Evolutionary conservation across 345 rosid genomes (phyloP).

Genomic region (Syzygium oleosum): DNA sequence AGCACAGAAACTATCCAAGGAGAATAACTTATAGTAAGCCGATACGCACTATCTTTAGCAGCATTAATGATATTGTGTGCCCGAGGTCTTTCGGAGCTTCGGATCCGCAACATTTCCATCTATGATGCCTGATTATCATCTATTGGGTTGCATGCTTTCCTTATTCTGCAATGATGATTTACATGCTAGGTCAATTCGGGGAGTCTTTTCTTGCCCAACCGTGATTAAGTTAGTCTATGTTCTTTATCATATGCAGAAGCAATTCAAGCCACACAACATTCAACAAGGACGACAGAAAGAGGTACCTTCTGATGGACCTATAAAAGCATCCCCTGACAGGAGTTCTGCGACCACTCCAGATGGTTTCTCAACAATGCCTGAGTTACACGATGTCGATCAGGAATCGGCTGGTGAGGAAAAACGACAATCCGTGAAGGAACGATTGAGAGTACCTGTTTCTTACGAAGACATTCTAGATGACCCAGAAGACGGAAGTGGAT

Average conservation of each 20-base stretch:
- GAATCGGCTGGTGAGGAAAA: conserved; percentile 24
- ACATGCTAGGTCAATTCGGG: not conserved
- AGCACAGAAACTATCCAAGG: not conserved
- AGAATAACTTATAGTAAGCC: not conserved
- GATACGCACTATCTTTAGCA: not conserved
- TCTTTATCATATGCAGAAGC: conserved; percentile 47
- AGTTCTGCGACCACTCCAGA: conserved; percentile 5
- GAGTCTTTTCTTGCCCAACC: not conserved
- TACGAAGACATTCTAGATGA: conserved; percentile 47
- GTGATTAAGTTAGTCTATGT: not conserved
- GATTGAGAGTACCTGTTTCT: conserved; percentile 81
- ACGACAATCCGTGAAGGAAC: conserved; percentile 54
- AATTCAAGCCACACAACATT: conserved; percentile 51
- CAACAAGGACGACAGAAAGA: conserved; percentile 18
- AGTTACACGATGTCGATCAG: conserved; percentile 4
- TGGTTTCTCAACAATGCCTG: conserved; percentile 9
- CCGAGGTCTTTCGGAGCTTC: not conserved
- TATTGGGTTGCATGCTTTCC: not conserved
- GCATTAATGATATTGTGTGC: not conserved
- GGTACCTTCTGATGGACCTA: conserved; percentile 18
- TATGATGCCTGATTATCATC: not conserved
- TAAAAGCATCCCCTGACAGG: conserved; percentile 15
- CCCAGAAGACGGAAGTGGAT: not conserved
- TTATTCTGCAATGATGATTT: not conserved
- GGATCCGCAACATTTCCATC: not conserved